phyloP scores from a whole-genome alignment of 257 asterid species.

The Haberlea rhodopensis region DNA sequence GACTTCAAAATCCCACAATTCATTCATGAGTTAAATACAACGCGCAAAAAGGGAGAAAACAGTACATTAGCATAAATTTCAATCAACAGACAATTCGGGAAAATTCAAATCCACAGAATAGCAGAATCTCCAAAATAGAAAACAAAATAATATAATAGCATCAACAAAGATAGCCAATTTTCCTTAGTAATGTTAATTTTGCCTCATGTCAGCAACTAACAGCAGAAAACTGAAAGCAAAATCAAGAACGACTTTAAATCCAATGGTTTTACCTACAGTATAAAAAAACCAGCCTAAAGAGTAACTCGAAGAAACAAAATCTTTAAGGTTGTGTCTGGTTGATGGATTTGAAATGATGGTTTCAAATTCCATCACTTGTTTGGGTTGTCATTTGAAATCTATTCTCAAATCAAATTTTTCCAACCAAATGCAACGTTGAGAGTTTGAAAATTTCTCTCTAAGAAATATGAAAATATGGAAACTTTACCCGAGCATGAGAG shows the following conservation, averaged over 20 bases:
- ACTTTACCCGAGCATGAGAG: not conserved
- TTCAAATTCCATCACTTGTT: too few relatives aligned
- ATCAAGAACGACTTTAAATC: not conserved
- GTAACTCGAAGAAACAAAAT: not conserved
- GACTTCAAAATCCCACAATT: not conserved
- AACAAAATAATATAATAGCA: slow-evolving; percentile 3
- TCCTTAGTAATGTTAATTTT: too few relatives aligned
- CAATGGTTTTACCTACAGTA: not conserved
- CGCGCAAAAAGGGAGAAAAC: not conserved
- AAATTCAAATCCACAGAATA: not conserved
- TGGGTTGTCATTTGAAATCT: too few relatives aligned
- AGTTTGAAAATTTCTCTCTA: too few relatives aligned
- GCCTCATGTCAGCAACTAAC: not conserved
- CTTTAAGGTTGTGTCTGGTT: too few relatives aligned
- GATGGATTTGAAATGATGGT: too few relatives aligned
- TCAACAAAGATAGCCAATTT: too few relatives aligned
- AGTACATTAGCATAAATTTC: not conserved
- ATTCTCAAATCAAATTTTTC: too few relatives aligned
- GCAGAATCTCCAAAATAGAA: not conserved
- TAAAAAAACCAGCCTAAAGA: not conserved
- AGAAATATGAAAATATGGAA: too few relatives aligned
- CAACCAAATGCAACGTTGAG: too few relatives aligned
- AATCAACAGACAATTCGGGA: slow-evolving; percentile 2
- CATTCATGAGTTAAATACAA: not conserved
- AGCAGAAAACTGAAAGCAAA: not conserved